Conservation (phyloP, 371 early-diverging fungal genomes). For the Mucor indicus region DNA sequence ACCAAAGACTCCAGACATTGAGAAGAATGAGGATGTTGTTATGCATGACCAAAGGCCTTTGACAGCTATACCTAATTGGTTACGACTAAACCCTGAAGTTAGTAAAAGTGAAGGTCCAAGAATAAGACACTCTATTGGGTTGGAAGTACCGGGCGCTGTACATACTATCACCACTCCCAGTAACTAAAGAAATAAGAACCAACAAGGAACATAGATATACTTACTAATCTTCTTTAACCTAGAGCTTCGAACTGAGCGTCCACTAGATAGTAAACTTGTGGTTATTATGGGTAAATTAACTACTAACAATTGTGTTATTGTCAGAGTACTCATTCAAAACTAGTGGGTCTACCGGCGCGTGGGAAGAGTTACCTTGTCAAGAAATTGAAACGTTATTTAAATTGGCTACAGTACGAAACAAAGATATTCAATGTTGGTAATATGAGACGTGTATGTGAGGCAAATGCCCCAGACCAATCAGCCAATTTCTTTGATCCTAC, state of each 20-base stretch:
- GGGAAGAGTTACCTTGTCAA: slow-evolving; percentile 89
- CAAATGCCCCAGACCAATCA: slow-evolving; percentile 40
- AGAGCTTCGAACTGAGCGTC: slow-evolving; percentile 33
- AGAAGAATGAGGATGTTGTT: not conserved
- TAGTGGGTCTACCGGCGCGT: slow-evolving; percentile 84
- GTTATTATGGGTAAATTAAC: slow-evolving; percentile 63
- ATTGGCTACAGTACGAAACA: slow-evolving; percentile 68
- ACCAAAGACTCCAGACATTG: slow-evolving; percentile 1
- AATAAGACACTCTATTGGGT: slow-evolving; percentile 22
- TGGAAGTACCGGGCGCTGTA: slow-evolving; percentile 34
- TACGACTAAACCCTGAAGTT: slow-evolving; percentile 4
- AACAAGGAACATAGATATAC: not conserved
- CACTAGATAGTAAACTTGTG: slow-evolving; percentile 51
- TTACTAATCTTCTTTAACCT: not conserved
- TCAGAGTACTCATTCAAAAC: not conserved
- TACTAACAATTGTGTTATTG: not conserved
- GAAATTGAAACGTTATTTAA: slow-evolving; percentile 76
- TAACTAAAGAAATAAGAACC: slow-evolving; percentile 1
- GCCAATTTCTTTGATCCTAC: slow-evolving; percentile 77
- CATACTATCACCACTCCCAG: slow-evolving; percentile 28
- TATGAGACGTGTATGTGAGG: slow-evolving; percentile 60
- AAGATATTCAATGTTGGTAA: slow-evolving; percentile 88
- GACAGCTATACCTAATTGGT: slow-evolving; percentile 6
- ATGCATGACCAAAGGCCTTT: not conserved
- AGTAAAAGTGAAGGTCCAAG: not conserved